A percentile compares a stretch with the other conserved stretches of the same genome.
Conservation (phyloP, 345 rosid species). For the Sapria himalayana region DNA sequence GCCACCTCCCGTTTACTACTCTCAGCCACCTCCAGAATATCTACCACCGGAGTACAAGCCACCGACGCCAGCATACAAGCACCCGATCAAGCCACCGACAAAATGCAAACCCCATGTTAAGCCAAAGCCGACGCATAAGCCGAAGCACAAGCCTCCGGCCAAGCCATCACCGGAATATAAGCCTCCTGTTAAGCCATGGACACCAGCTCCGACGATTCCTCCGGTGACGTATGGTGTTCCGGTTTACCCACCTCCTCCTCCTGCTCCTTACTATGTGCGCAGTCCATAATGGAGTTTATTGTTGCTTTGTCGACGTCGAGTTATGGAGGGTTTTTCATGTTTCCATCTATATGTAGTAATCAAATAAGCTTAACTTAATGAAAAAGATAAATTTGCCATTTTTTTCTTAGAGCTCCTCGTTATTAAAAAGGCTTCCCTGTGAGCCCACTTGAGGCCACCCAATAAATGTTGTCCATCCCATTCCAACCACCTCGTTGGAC, state of each 20-base stretch:
- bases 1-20: constrained; percentile 2
- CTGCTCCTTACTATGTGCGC: background rate
- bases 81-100: constrained; percentile 7
- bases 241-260: no score
- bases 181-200: background rate
- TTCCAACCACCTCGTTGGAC: no score
- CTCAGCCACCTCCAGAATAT: constrained; percentile 1
- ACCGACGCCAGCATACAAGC: background rate
- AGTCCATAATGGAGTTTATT: background rate
- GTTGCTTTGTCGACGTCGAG: background rate
- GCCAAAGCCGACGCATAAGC: background rate
- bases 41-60: background rate
- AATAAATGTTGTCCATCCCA: no score
- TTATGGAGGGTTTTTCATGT: no score
- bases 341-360: no score
- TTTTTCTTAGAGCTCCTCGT: no score
- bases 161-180: background rate
- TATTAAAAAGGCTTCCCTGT: no score
- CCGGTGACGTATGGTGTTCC: constrained; percentile 5
- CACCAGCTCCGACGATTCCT: background rate
- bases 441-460: no score
- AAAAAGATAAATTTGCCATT: no score
- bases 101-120: background rate
- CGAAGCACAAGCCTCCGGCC: constrained; percentile 5
- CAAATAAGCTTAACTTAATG: no score